Evolutionary conservation across 2,329 filamentous ascomycete genomes (phyloP).

Genomic region (Exophiala spinifera): DNA sequence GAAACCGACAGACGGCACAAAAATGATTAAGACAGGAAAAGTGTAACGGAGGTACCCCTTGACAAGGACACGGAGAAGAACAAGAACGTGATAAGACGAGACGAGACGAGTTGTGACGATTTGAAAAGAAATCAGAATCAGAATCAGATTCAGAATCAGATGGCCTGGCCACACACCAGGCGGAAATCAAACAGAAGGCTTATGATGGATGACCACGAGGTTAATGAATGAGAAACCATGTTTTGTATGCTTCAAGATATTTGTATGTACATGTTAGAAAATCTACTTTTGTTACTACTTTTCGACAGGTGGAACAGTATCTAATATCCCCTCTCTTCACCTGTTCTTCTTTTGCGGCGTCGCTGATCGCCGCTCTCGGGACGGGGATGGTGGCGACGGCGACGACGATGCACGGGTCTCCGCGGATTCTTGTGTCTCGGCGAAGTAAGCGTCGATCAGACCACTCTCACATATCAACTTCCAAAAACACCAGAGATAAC

Average conservation of each 20-base stretch:
- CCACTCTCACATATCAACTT: conserved; percentile 45
- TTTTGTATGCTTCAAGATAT: neutral
- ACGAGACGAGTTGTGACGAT: too few species aligned
- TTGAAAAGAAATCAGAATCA: neutral
- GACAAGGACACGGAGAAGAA: too few species aligned
- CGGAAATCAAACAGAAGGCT: neutral
- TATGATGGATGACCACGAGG: too few species aligned
- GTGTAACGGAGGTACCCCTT: too few species aligned
- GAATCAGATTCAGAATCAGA: too few species aligned
- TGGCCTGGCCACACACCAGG: too few species aligned
- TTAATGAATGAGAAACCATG: neutral
- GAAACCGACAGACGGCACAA: too few species aligned
- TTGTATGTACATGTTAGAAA: neutral
- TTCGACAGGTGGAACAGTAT: neutral
- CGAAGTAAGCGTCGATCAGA: conserved; percentile 24
- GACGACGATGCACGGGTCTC: neutral
- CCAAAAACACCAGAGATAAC: conserved; percentile 88
- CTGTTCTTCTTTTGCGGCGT: conserved; percentile 11
- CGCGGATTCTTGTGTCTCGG: neutral
- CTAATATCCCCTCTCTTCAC: neutral
- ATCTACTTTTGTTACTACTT: neutral
- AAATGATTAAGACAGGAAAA: neutral
- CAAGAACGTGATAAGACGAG: too few species aligned
- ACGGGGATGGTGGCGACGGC: neutral
- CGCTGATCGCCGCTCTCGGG: conserved; percentile 2